phyloP scores from a whole-genome alignment of 371 early-diverging fungal genomes.

The Mortierella sp. region DNA sequence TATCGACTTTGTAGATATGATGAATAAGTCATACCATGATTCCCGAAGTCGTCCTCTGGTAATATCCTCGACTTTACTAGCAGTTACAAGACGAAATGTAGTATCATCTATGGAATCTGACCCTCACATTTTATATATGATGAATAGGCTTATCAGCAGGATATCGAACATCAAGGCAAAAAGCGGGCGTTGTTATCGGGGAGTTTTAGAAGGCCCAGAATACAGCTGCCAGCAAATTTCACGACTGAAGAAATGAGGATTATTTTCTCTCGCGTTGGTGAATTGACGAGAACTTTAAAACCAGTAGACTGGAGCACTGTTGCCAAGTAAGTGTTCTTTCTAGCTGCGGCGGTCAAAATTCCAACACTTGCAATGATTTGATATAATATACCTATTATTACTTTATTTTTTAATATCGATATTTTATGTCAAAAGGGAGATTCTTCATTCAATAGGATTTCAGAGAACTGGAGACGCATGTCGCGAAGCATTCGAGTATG shows the following conservation, averaged over 20 bases:
- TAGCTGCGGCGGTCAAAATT: neutral
- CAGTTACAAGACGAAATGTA: neutral
- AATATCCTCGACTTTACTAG: neutral
- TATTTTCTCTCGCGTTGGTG: constrained; percentile 14
- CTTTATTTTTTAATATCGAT: neutral
- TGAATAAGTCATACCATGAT: constrained; percentile 32
- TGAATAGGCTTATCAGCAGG: constrained; percentile 21
- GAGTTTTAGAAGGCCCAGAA: neutral
- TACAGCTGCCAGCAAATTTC: neutral
- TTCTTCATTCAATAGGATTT: constrained; percentile 14
- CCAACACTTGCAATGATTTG: neutral
- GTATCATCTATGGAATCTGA: neutral
- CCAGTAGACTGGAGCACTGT: constrained; percentile 36
- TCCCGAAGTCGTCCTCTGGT: constrained; percentile 21
- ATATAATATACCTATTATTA: neutral
- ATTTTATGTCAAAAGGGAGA: constrained; percentile 7
- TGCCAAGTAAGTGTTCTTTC: constrained; percentile 15
- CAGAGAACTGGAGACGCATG: neutral
- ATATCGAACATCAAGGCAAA: constrained; percentile 3
- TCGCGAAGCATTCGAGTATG: constrained; percentile 23
- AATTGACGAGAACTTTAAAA: constrained; percentile 4
- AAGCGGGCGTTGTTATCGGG: neutral
- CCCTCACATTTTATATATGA: neutral
- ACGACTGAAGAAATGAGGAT: constrained; percentile 19
- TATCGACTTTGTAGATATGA: constrained; percentile 19